These are phyloP conservation scores for Leptomonas pyrrhocoris DNA, from an alignment of 208 protist species.

Conservation along the genomic window DNA sequence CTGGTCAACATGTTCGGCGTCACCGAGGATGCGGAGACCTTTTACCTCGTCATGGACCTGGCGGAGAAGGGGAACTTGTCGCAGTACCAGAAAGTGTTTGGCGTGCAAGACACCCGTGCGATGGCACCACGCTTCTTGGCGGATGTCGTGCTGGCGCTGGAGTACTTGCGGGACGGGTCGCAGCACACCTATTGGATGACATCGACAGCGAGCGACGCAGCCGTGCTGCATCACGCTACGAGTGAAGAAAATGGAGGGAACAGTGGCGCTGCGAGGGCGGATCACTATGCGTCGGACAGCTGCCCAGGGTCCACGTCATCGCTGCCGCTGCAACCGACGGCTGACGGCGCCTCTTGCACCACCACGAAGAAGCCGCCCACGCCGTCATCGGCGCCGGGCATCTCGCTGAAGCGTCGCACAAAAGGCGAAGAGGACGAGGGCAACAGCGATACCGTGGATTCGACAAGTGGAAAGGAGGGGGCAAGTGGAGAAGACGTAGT, in stretches of 20 bases:
- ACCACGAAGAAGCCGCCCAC: not conserved
- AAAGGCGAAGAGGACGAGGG: not conserved
- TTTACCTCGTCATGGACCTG: constrained; percentile 84
- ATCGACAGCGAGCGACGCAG: constrained; percentile 4
- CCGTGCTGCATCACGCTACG: not conserved
- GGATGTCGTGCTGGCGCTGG: constrained; percentile 78
- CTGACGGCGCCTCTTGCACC: not conserved
- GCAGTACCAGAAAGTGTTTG: constrained; percentile 58
- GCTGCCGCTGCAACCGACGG: constrained; percentile 4
- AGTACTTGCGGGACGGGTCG: constrained; percentile 61
- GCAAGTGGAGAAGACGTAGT: not conserved
- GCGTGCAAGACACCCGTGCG: constrained; percentile 46
- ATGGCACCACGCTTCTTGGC: constrained; percentile 81
- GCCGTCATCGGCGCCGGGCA: not conserved
- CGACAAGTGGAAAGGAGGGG: not conserved
- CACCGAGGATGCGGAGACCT: constrained; percentile 49
- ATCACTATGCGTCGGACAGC: not conserved
- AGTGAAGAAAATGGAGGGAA: not conserved
- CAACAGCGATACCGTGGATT: not conserved
- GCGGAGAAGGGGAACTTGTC: constrained; percentile 72
- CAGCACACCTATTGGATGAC: constrained; percentile 76
- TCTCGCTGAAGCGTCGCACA: not conserved
- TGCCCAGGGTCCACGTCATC: not conserved
- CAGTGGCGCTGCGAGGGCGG: not conserved
- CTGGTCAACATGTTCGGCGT: constrained; percentile 75